Percentiles rank a stretch among this genome's conserved stretches.
Evolutionary conservation across 2,329 filamentous ascomycete genomes (phyloP).

Genomic region (Exophiala phaeomuriformis): DNA sequence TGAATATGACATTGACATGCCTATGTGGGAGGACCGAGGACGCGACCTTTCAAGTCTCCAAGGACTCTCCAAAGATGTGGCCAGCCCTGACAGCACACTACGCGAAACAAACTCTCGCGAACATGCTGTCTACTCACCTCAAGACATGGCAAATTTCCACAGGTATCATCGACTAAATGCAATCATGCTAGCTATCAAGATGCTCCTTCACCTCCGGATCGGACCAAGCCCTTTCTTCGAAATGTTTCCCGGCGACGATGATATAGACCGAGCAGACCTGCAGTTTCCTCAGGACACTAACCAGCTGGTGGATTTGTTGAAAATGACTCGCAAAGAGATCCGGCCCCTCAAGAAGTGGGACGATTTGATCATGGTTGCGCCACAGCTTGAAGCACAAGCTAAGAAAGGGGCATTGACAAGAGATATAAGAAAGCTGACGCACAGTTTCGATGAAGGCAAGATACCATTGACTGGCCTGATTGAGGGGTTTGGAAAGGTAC

Average conservation of each 20-base stretch:
- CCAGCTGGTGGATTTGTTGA: conserved; percentile 12
- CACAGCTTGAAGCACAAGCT: conserved; percentile 12
- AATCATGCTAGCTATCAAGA: conserved; percentile 15
- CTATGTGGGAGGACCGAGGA: conserved; percentile 7
- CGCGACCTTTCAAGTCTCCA: not conserved
- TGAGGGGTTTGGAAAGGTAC: conserved; percentile 17
- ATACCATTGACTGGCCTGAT: conserved; percentile 15
- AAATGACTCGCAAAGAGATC: conserved; percentile 13
- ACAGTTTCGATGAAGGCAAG: conserved; percentile 9
- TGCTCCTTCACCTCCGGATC: conserved; percentile 21
- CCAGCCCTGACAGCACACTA: not conserved
- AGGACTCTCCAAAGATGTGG: not conserved
- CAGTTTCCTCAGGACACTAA: conserved; percentile 11
- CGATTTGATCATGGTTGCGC: conserved; percentile 8
- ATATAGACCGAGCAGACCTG: conserved; percentile 1
- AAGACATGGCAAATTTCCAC: conserved; percentile 13
- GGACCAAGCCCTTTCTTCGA: conserved; percentile 16
- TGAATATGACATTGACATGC: conserved; percentile 7
- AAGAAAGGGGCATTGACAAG: conserved; percentile 5
- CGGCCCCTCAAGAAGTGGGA: conserved; percentile 5
- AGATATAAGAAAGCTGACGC: conserved; percentile 12
- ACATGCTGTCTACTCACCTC: conserved; percentile 7
- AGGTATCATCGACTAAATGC: conserved; percentile 21
- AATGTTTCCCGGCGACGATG: conserved; percentile 7
- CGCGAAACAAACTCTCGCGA: not conserved